phyloP scores from a whole-genome alignment of 768 basidiomycete species.

The Hemileccinum impolitum region DNA sequence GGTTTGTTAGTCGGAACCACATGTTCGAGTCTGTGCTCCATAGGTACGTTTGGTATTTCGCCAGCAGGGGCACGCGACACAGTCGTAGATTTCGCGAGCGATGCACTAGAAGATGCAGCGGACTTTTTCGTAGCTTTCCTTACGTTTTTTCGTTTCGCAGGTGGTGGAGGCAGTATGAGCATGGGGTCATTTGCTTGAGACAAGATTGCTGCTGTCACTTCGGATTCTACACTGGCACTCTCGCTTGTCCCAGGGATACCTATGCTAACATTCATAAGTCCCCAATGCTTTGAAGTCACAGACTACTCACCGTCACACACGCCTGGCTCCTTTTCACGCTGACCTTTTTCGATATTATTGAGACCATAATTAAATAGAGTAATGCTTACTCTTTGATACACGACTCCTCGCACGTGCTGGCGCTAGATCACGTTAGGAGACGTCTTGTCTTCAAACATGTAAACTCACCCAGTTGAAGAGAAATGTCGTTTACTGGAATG shows the following conservation, averaged over 20 bases:
- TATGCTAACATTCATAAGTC: constrained; percentile 24
- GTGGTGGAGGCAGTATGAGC: constrained; percentile 6
- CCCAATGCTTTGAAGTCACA: constrained; percentile 5
- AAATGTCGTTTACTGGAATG: neutral
- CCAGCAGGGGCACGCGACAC: neutral
- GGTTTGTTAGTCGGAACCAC: neutral
- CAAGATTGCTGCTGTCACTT: constrained; percentile 20
- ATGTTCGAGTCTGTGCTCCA: neutral
- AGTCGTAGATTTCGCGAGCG: neutral
- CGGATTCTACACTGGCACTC: constrained; percentile 14
- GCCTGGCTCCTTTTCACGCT: constrained; percentile 1
- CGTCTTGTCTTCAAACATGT: neutral
- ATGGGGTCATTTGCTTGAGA: too few relatives aligned
- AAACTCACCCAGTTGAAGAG: constrained; percentile 12
- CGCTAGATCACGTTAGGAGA: constrained; percentile 4
- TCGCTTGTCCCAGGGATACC: constrained; percentile 16
- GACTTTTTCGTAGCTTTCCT: constrained; percentile 10
- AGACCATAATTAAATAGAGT: neutral
- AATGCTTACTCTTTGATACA: constrained; percentile 10
- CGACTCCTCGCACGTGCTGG: neutral
- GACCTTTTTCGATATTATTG: constrained; percentile 10
- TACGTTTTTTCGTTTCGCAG: constrained; percentile 5
- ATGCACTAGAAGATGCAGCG: neutral
- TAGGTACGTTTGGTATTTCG: neutral
- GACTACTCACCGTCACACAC: constrained; percentile 16